Base-by-base conservation (phyloP, 2,329 filamentous ascomycete species). In the Bipolaris victoriae region DNA sequence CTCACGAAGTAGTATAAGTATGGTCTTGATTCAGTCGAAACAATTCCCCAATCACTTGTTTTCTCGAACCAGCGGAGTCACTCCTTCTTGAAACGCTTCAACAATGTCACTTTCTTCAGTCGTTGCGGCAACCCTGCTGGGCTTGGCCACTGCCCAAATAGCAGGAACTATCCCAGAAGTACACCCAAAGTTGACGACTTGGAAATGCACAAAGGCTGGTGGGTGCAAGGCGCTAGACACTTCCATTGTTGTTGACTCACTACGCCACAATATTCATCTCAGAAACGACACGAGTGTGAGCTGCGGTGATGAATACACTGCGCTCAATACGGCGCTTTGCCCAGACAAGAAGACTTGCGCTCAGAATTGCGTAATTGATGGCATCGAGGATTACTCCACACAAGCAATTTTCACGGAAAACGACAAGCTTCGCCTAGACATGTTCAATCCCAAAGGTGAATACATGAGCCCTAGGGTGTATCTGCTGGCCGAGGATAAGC, bases 401-500 rank as follows among this genome's bases (percentile, higher is more conserved):
- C 83, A 84, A 50, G 84, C 84, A 47, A 80, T 84, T 50, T 81
- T 77, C 18, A 81, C 83, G 37, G 76, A 74, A 47, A 82, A 81
- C 22, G 77, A 79, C 54, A 76, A 78, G 3, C 65, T 87, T 55
- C 79, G 78, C 11, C 74, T 87, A 58, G 78, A 78, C 47, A 67
- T 75, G 58, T 76, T 72, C 50, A 72, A 78, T 51, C 43, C 55
- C 7, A 78, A 69, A 62, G 63, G 77, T 63, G 62, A 67, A 58
- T 60, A 72, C 58, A 64, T 80, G 43, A 77, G 77, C 31, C 80
- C 85, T 54, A 84, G 88, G 65, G 77, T 88, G 44, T 91, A 89
- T 73, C 81, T 90, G 61, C 84, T 90, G 79, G 82, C 83, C 15
- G 66, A 75, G 65, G 78, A 81, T 49, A 83, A 86, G 39, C 80